Evolutionary conservation across 163 green algal genomes (phyloP).

Genomic region (Scenedesmus sp.): DNA sequence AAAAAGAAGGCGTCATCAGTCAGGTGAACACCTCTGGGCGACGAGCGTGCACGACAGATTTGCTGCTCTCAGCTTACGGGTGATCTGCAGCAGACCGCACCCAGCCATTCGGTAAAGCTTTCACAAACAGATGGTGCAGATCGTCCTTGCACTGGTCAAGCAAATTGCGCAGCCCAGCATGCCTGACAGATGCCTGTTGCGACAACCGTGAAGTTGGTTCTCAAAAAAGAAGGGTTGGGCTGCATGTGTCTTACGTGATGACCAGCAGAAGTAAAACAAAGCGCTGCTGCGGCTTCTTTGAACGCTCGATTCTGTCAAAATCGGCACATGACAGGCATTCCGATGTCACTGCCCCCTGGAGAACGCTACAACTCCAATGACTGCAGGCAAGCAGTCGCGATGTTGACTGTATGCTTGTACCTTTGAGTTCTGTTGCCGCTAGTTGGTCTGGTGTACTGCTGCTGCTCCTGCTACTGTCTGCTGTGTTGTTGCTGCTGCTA

Average conservation of each 20-base stretch:
- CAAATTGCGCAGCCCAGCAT: neutral
- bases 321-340: neutral
- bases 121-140: neutral
- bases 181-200: neutral
- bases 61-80: neutral
- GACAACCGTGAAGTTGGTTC: neutral
- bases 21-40: neutral
- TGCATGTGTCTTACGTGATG: neutral
- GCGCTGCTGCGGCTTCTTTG: neutral
- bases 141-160: neutral
- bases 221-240: neutral
- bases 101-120: neutral
- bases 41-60: neutral
- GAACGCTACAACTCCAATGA: neutral
- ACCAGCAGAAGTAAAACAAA: neutral
- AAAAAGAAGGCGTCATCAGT: neutral
- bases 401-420: neutral
- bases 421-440: neutral
- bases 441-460: neutral
- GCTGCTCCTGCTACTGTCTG: neutral
- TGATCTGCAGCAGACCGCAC: slow-evolving; percentile 18
- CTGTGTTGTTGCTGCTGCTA: neutral
- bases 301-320: neutral
- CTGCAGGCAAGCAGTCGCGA: neutral
- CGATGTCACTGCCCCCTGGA: neutral